Conservation (phyloP, 305 asterid genomes). For the Fraxinus angustifolia region DNA sequence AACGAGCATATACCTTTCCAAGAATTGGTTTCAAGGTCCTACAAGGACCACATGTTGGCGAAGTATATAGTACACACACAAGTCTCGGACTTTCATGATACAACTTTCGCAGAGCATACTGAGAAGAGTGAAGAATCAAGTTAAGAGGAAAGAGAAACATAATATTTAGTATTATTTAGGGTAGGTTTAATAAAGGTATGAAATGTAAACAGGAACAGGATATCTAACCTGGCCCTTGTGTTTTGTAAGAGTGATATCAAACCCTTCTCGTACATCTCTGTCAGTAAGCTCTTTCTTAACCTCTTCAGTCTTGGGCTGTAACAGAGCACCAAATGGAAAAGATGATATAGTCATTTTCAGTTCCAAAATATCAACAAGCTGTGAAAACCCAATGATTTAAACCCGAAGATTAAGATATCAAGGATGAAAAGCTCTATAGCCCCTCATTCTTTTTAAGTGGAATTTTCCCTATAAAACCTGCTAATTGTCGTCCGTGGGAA, state of each 20-base stretch:
- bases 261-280: constrained; percentile 71
- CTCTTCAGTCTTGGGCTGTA: constrained; percentile 65
- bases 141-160: constrained; percentile 1
- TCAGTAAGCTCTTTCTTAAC: constrained; percentile 77
- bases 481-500: not conserved
- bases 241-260: constrained; percentile 70
- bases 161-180: constrained; percentile 9
- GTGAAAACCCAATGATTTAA: not conserved
- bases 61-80: constrained; percentile 68
- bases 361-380: not conserved
- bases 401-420: not conserved
- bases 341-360: not conserved
- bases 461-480: not conserved
- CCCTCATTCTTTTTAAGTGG: not conserved
- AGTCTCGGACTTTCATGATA: constrained; percentile 87
- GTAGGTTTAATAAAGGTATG: not conserved
- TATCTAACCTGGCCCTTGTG: constrained; percentile 80
- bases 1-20: constrained; percentile 59
- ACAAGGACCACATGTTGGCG: constrained; percentile 97
- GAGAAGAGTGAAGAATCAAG: constrained; percentile 27
- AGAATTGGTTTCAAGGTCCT: constrained; percentile 94
- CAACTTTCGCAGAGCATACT: constrained; percentile 90
- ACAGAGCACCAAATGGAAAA: constrained; percentile 15
- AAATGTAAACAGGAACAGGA: constrained; percentile 23
- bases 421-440: not conserved